These are phyloP conservation scores for Hypocreales sp. DNA, from an alignment of 2,329 filamentous ascomycete species.

Conservation along the genomic window DNA sequence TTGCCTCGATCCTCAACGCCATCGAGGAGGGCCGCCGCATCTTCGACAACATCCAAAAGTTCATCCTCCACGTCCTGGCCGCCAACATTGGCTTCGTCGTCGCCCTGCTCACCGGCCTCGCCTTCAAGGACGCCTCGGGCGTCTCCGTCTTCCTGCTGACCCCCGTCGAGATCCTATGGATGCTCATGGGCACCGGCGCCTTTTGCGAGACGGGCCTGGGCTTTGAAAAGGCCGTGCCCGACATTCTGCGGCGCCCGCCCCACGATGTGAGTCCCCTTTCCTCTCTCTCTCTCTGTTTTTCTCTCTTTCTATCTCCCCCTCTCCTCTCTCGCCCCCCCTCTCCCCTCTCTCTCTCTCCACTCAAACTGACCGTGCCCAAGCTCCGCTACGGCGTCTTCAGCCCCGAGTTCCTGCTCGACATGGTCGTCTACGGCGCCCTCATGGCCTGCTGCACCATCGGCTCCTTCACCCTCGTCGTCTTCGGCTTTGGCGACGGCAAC, in stretches of 20 bases:
- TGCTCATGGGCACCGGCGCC: constrained; percentile 63
- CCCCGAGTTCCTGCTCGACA: constrained; percentile 46
- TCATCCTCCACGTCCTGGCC: constrained; percentile 50
- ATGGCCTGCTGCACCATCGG: constrained; percentile 43
- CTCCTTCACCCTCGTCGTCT: constrained; percentile 36
- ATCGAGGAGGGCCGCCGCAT: constrained; percentile 55
- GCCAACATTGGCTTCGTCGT: constrained; percentile 56
- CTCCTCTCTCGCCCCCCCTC: no score
- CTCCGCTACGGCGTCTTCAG: constrained; percentile 41
- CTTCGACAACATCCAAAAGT: constrained; percentile 63
- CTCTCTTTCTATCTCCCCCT: neutral
- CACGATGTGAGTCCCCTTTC: constrained; percentile 30
- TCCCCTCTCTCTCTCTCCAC: neutral
- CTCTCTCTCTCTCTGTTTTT: neutral
- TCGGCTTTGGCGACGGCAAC: constrained; percentile 30
- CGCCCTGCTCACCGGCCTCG: constrained; percentile 52
- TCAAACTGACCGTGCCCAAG: no score
- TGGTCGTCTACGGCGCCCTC: constrained; percentile 51
- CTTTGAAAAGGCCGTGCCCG: constrained; percentile 51
- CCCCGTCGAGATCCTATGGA: constrained; percentile 63
- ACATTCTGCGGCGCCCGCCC: constrained; percentile 53
- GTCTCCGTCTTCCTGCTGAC: constrained; percentile 57
- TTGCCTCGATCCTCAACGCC: constrained; percentile 53
- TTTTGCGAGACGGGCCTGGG: constrained; percentile 63
- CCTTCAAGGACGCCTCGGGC: constrained; percentile 47